Evolutionary conservation across 2,329 filamentous ascomycete genomes (phyloP), one percentile per base, ranked within the genome.

Genomic region (Canariomyces notabilis): DNA sequence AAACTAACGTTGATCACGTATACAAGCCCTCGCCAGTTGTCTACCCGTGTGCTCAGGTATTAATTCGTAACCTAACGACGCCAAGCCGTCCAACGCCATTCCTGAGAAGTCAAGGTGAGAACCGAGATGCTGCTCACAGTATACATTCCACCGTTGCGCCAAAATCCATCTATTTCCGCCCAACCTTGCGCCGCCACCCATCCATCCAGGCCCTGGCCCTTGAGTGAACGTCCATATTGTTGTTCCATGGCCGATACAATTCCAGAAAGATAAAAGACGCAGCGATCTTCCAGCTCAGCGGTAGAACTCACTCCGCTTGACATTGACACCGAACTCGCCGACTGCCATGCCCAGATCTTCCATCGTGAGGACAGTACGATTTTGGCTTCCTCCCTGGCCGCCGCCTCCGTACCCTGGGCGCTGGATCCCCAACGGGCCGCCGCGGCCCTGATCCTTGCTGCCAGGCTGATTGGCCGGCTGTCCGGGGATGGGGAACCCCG

Each of bases 311-410:
- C 91, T 90, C 54, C 93, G 79, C 80, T 95, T 97, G 43, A 97
- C 87, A 64, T 95, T 98, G 42, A 98, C 89, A 1, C 93, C 93
- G 64, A 97, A 98, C 73, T 98, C 93, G 23, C 87, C 87, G 22
- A 97, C 91, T 1, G 93, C 93, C 89, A 97, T 97, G 14, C 93
- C 93, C 59, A 98, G 67, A 66, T 98, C 93, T 69, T 98, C 93
- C 93, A 98, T 97, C 1, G 93, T 97, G 52, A 98, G 74, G 45
- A 98, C 91, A 15, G 93, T 96, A 53, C 89, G 78, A 54, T 94
- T 95, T 70, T 94, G 88, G 45, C 83, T 87, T 1, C 88, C 87
- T 21, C 90, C 89, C 60, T 89, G 87, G 0, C 90, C 90, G 57
- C 91, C 91, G 53, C 91, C 93, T 14, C 88, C 89, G 61, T 83